Conservation (phyloP, 305 asterid species). For the Fraxinus ornus region DNA sequence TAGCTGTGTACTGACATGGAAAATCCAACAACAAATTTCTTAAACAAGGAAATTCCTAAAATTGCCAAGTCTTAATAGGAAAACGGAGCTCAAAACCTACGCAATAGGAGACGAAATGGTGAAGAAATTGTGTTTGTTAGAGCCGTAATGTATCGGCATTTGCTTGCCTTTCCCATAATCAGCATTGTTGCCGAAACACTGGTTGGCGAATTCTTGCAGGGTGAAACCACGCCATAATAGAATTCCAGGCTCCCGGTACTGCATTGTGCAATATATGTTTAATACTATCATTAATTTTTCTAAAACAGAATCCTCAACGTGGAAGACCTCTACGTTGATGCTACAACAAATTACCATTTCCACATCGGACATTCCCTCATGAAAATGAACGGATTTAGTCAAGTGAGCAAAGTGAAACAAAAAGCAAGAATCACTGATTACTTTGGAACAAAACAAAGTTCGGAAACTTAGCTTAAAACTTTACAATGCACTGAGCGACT, state of each 20-base stretch:
- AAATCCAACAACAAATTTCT: background rate
- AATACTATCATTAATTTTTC: background rate
- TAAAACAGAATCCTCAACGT: background rate
- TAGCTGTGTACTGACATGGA: conserved; percentile 69
- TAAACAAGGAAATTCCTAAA: background rate
- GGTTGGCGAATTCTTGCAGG: conserved; percentile 71
- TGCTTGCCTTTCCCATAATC: conserved; percentile 89
- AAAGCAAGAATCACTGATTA: background rate
- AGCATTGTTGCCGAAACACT: conserved; percentile 67
- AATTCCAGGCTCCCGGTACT: conserved; percentile 91
- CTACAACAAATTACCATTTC: background rate
- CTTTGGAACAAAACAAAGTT: background rate
- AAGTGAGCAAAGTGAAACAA: background rate
- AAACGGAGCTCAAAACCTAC: conserved; percentile 35
- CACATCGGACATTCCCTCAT: background rate
- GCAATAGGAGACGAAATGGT: conserved; percentile 86
- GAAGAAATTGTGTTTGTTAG: conserved; percentile 61
- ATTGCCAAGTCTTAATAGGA: background rate
- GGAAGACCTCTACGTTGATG: background rate
- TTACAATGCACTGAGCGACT: background rate
- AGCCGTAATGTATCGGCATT: conserved; percentile 92
- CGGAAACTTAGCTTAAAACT: background rate
- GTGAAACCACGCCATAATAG: conserved; percentile 89
- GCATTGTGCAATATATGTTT: background rate
- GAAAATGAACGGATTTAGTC: background rate